Evolutionary conservation across 108 stramenopile species (phyloP).

Genomic region (Nannochloropsis salina): DNA sequence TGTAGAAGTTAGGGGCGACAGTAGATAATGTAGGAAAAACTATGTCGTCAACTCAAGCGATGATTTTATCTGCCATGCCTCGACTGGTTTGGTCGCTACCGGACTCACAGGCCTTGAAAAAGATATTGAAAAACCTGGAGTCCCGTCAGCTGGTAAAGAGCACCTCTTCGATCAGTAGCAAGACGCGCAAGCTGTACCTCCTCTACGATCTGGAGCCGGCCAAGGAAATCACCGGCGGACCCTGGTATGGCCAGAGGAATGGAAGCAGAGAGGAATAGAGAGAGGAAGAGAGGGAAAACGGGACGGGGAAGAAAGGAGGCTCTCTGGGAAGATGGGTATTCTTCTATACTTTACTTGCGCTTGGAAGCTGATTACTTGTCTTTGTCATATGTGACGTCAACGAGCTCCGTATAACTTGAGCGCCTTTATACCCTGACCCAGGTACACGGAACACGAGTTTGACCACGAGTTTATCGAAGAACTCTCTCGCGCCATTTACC

Average conservation of each 20-base stretch:
- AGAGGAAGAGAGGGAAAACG: neutral
- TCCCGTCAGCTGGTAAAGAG: constrained; percentile 82
- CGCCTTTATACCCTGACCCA: neutral
- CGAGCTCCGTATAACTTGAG: no score
- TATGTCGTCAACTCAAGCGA: no score
- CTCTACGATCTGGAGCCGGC: constrained; percentile 79
- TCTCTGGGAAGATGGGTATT: no score
- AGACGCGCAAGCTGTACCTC: constrained; percentile 96
- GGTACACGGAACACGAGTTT: constrained; percentile 79
- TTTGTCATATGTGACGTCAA: no score
- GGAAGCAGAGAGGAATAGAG: neutral
- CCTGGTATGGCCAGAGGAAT: constrained; percentile 59
- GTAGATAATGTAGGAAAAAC: no score
- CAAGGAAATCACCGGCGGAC: constrained; percentile 93
- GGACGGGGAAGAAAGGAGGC: neutral
- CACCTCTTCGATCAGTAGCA: constrained; percentile 85
- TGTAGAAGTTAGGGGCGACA: neutral
- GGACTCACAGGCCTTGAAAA: constrained; percentile 64
- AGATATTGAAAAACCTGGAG: constrained; percentile 88
- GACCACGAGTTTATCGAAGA: constrained; percentile 94
- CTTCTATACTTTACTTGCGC: no score
- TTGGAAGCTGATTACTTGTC: no score
- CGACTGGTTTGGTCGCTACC: neutral
- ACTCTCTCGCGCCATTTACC: constrained; percentile 69
- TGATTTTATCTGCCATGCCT: neutral